Base-by-base conservation (phyloP, 768 basidiomycete species). In the Rhodosporidiobolus sp. region DNA sequence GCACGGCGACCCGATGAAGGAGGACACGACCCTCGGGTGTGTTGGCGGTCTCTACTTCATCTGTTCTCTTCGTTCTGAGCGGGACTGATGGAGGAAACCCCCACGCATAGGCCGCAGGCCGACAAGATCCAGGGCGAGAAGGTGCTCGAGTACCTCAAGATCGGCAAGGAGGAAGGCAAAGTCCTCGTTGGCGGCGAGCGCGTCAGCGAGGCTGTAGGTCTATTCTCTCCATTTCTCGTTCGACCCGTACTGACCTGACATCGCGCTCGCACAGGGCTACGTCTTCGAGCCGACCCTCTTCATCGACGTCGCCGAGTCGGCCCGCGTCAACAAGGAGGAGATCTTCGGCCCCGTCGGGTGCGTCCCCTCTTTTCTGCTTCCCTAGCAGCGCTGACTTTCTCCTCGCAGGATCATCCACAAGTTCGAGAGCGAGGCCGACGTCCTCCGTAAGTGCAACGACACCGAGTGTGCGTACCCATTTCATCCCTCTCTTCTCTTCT, bases 271-370 rank as follows among this genome's bases (percentile, higher is more conserved):
- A 24, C 49, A 85, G 67, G 87, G 88, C 1, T 91, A 84, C 83
- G 92, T 87, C 81, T 86, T 93, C 64, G 78, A 79, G 55, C 78
- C 91, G 89, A 92, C 92, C 20, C 85, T 93, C 78, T 89, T 92
- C 82, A 86, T 88, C 17, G 83, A 89, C 73, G 84, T 84, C 17
- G 84, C 80, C 45, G 83, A 86, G 9, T 85, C 87, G 48, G 91
- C 90, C 88, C 87, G 86, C 80, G 89, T 91, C 70, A 88, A 89
- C 75, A 76, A 73, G 55, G 81, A 82, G 67, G 81, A 81, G 76
- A 58, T 71, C 49, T 72, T 74, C 28, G 73, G 74, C 2, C 73
- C 70, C 28, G 89, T 91, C 50, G 87, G 86, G 64, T 65, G 43
- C 54, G 64, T 19, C n/a, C 11, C 53, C 26, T 45, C 63, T 24